These are phyloP conservation scores for Tetragonia tetragonoides DNA, from an alignment of 148 eudicot species.

Conservation along the genomic window DNA sequence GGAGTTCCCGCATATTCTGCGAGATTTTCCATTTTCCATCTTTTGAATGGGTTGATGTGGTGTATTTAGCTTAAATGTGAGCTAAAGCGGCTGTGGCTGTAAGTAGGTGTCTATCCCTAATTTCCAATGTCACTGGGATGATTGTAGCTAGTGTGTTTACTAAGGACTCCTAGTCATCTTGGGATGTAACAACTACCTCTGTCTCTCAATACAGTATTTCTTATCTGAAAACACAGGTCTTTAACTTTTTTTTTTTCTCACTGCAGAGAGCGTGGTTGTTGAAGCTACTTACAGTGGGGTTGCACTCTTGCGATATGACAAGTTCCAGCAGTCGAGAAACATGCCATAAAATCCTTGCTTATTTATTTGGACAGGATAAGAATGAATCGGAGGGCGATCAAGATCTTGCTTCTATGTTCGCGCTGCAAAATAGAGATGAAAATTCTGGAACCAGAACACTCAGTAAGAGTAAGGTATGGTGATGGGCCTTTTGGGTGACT, in stretches of 20 bases:
- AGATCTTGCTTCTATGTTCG: slow-evolving; percentile 28
- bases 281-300: slow-evolving; percentile 81
- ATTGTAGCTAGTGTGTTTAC: too few species aligned
- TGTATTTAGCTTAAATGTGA: too few species aligned
- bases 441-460: slow-evolving; percentile 42
- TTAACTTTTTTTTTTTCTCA: not conserved
- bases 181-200: too few species aligned
- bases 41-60: too few species aligned
- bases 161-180: too few species aligned
- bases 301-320: slow-evolving; percentile 68
- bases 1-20: too few species aligned
- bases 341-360: slow-evolving; percentile 66
- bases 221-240: not conserved
- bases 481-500: slow-evolving; percentile 9
- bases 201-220: too few species aligned
- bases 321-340: slow-evolving; percentile 67
- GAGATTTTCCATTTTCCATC: too few species aligned
- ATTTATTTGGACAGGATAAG: slow-evolving; percentile 51
- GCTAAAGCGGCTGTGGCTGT: too few species aligned
- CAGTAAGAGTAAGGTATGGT: slow-evolving; percentile 63
- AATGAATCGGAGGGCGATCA: slow-evolving; percentile 44
- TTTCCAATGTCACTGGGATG: too few species aligned
- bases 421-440: slow-evolving; percentile 40
- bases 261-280: slow-evolving; percentile 91
- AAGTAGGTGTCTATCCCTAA: too few species aligned